A percentile compares a stretch with the other conserved stretches of the same genome.
phyloP scores from a whole-genome alignment of 2,329 filamentous ascomycete species.

The Trichoderma brevicompactum region DNA sequence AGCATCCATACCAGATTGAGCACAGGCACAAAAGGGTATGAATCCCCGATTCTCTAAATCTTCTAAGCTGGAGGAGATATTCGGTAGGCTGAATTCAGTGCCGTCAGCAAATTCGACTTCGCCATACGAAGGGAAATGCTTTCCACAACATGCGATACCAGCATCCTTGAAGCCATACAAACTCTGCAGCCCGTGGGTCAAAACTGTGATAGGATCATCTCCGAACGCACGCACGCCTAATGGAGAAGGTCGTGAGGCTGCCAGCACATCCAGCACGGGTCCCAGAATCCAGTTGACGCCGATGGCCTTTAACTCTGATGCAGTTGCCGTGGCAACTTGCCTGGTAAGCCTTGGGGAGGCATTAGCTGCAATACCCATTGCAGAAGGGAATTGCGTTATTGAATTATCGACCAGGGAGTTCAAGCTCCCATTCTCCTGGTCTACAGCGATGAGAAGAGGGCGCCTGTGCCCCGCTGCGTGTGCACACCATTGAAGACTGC shows the following conservation, averaged over 20 bases:
- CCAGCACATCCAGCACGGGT: not conserved
- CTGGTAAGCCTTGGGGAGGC: not conserved
- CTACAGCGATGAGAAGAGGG: not conserved
- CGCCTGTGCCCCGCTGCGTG: not conserved
- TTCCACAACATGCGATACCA: not conserved
- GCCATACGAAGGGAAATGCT: slow-evolving; percentile 3
- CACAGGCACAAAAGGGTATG: not conserved
- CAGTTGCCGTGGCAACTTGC: not conserved
- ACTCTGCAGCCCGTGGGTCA: not conserved
- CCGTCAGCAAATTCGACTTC: not conserved
- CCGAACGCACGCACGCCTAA: not conserved
- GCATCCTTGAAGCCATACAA: not conserved
- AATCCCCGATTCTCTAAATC: not conserved
- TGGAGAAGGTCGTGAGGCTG: not conserved
- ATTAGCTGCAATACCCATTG: not conserved
- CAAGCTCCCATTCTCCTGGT: not conserved
- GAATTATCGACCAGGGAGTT: not conserved
- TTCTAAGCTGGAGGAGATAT: not conserved
- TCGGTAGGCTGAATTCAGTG: not conserved
- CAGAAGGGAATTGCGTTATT: not conserved
- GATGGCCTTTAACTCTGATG: not conserved
- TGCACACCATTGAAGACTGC: not conserved
- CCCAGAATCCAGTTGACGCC: not conserved
- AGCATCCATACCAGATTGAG: not conserved
- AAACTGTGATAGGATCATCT: not conserved